Evolutionary conservation across 257 asterid genomes (phyloP).

Genomic region (Avicennia marina): DNA sequence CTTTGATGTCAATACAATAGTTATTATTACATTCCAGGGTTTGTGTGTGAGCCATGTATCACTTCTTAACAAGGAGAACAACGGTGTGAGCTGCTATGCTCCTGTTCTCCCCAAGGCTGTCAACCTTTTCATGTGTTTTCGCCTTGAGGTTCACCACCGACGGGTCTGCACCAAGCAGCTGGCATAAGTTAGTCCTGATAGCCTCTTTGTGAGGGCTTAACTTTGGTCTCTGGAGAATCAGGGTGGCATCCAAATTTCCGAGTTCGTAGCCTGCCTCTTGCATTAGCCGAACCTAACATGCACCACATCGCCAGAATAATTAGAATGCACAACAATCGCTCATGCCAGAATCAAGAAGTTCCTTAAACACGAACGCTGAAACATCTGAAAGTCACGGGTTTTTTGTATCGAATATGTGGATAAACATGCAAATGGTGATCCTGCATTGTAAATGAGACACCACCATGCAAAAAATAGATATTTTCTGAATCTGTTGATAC

Average conservation of each 20-base stretch:
- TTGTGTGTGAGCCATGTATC: too few relatives aligned
- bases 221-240: conserved; percentile 91
- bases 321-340: not conserved
- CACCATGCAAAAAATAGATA: not conserved
- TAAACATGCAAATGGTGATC: not conserved
- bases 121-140: conserved; percentile 95
- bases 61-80: conserved; percentile 78
- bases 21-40: too few relatives aligned
- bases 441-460: not conserved
- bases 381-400: not conserved
- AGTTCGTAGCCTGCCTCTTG: conserved; percentile 67
- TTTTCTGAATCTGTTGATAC: too few relatives aligned
- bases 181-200: conserved; percentile 65
- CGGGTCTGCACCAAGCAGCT: conserved; percentile 82
- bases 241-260: conserved; percentile 64
- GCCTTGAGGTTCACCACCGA: conserved; percentile 85
- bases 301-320: conserved; percentile 5
- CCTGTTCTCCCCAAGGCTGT: conserved; percentile 95
- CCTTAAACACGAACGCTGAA: not conserved
- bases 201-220: conserved; percentile 91
- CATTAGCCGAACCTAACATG: conserved; percentile 62
- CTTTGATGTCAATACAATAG: too few relatives aligned
- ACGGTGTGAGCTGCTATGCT: conserved; percentile 96
- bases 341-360: not conserved
- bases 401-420: not conserved